Conservation (phyloP, 495 filamentous ascomycete species). For the Aspergillus saccharolyticus region DNA sequence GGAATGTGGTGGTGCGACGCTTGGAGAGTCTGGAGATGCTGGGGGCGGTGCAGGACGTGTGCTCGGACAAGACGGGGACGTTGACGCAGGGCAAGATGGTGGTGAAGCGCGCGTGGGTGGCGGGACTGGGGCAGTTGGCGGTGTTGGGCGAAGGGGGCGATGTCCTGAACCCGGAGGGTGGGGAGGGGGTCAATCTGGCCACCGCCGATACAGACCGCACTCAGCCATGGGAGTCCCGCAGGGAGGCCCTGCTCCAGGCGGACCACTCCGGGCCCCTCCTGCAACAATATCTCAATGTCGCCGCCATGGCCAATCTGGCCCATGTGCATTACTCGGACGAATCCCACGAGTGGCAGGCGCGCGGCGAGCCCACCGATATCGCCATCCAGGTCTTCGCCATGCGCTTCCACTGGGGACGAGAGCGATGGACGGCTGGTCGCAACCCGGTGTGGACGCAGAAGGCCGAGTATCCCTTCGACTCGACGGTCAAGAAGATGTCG, state of each 20-base stretch:
- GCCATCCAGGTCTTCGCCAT: slow-evolving; percentile 65
- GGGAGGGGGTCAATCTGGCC: slow-evolving; percentile 45
- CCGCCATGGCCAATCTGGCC: slow-evolving; percentile 63
- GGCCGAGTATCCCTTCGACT: slow-evolving; percentile 64
- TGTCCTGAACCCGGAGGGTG: slow-evolving; percentile 48
- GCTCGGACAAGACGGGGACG: slow-evolving; percentile 69
- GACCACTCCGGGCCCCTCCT: slow-evolving; percentile 27
- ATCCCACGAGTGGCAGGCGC: slow-evolving; percentile 52
- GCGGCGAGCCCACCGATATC: slow-evolving; percentile 65
- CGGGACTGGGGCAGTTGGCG: slow-evolving; percentile 55
- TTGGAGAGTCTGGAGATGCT: slow-evolving; percentile 63
- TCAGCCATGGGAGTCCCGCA: background rate
- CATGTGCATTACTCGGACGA: slow-evolving; percentile 46
- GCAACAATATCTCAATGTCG: slow-evolving; percentile 53
- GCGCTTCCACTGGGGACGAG: slow-evolving; percentile 56
- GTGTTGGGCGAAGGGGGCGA: slow-evolving; percentile 42
- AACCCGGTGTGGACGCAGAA: slow-evolving; percentile 51
- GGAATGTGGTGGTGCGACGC: slow-evolving; percentile 64
- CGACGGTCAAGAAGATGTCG: slow-evolving; percentile 64
- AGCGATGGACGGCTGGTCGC: slow-evolving; percentile 47
- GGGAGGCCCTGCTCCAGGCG: slow-evolving; percentile 26
- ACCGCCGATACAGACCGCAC: no score
- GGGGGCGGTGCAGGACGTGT: slow-evolving; percentile 66
- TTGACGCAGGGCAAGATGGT: slow-evolving; percentile 75
- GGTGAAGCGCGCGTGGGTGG: slow-evolving; percentile 75